A percentile compares a stretch with the other conserved stretches of the same genome.
phyloP scores from a whole-genome alignment of 305 asterid genomes.

The Fraxinus latifolia region DNA sequence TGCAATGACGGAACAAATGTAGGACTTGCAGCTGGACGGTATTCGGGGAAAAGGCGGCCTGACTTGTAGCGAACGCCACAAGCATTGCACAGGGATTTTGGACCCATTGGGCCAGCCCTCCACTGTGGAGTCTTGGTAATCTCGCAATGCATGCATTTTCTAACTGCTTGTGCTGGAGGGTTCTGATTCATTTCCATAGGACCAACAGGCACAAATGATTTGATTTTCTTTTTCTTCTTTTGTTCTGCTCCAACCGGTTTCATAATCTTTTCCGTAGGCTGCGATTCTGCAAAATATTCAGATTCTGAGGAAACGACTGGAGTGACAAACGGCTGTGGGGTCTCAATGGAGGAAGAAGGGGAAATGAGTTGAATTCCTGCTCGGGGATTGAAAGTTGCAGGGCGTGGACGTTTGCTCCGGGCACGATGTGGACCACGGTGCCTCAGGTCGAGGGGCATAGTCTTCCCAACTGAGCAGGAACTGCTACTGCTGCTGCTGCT shows the following conservation, averaged over 20 bases:
- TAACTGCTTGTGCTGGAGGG: slow-evolving; percentile 33
- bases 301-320: slow-evolving; percentile 12
- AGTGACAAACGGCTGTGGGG: neutral
- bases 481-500: slow-evolving; percentile 66
- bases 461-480: slow-evolving; percentile 44
- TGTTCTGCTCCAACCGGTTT: slow-evolving; percentile 30
- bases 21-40: slow-evolving; percentile 93
- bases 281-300: slow-evolving; percentile 45
- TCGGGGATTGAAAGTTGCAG: slow-evolving; percentile 63
- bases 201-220: slow-evolving; percentile 29
- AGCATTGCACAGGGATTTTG: slow-evolving; percentile 79
- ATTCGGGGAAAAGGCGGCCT: slow-evolving; percentile 81
- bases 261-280: slow-evolving; percentile 32
- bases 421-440: slow-evolving; percentile 81
- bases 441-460: slow-evolving; percentile 40
- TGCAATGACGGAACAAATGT: slow-evolving; percentile 77
- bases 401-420: slow-evolving; percentile 89
- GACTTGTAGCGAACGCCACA: slow-evolving; percentile 94
- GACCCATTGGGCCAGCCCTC: slow-evolving; percentile 87
- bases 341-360: slow-evolving; percentile 42
- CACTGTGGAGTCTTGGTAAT: slow-evolving; percentile 87
- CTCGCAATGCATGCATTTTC: slow-evolving; percentile 85
- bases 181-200: slow-evolving; percentile 23
- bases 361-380: slow-evolving; percentile 51
- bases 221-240: slow-evolving; percentile 59